Conservation (phyloP, 768 basidiomycete species). For the Boletus bicolor region DNA sequence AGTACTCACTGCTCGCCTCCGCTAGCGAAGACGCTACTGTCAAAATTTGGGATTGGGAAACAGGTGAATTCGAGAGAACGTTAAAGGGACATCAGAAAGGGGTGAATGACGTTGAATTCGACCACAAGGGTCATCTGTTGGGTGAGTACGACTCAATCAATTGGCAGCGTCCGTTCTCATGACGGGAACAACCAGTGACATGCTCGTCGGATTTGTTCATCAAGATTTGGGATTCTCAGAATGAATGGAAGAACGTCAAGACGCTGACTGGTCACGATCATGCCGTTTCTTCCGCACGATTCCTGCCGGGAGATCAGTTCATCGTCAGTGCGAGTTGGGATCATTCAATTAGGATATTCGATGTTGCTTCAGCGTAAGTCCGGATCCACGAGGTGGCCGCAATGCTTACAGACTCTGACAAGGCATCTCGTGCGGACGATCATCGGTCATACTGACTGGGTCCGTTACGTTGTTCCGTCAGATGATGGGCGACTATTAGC, state of each 20-base stretch:
- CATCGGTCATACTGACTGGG: constrained; percentile 80
- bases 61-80: constrained; percentile 88
- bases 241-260: constrained; percentile 87
- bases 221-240: constrained; percentile 88
- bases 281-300: constrained; percentile 81
- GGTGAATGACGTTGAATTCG: constrained; percentile 84
- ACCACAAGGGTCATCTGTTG: constrained; percentile 77
- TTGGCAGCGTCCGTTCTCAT: not conserved
- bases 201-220: constrained; percentile 87
- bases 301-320: constrained; percentile 79
- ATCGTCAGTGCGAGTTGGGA: constrained; percentile 88
- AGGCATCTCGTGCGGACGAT: constrained; percentile 78
- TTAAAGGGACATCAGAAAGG: constrained; percentile 90
- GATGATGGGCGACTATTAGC: constrained; percentile 71
- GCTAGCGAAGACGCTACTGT: constrained; percentile 88
- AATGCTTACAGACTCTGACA: constrained; percentile 16
- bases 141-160: constrained; percentile 44
- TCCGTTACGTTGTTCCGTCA: constrained; percentile 63
- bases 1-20: constrained; percentile 77
- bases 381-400: not conserved
- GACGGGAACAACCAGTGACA: constrained; percentile 33
- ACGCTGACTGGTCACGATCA: constrained; percentile 91
- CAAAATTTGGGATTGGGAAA: constrained; percentile 97
- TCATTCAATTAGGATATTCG: constrained; percentile 81
- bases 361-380: constrained; percentile 79